Conservation (phyloP, 1,284 basidiomycete species). For the Irpex rosettiformis region DNA sequence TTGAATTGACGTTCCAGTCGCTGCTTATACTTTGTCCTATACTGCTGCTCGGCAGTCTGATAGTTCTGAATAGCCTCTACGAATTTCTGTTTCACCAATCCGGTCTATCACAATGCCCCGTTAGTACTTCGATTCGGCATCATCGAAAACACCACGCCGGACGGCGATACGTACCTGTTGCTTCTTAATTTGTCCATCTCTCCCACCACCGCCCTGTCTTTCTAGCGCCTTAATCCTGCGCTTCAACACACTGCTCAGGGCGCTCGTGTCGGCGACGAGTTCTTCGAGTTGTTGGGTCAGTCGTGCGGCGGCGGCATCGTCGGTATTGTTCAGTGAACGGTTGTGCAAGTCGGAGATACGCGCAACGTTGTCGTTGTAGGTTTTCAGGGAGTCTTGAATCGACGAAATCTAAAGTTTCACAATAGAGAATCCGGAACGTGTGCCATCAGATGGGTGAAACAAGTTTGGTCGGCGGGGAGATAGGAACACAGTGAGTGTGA, state of each 20-base stretch:
- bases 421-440: not conserved
- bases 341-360: conserved; percentile 72
- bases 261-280: conserved; percentile 76
- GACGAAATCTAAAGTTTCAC: conserved; percentile 52
- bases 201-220: conserved; percentile 64
- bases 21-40: conserved; percentile 91
- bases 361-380: conserved; percentile 68
- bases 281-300: conserved; percentile 66
- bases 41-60: conserved; percentile 91
- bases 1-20: conserved; percentile 95
- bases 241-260: conserved; percentile 72
- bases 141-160: conserved; percentile 10
- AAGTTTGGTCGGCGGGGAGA: not conserved
- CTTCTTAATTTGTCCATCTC: conserved; percentile 79
- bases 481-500: not conserved
- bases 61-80: conserved; percentile 84
- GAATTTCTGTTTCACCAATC: conserved; percentile 77
- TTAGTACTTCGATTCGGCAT: not conserved
- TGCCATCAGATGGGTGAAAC: not conserved
- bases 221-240: conserved; percentile 78
- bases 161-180: conserved; percentile 57
- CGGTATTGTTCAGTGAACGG: conserved; percentile 75
- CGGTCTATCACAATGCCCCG: conserved; percentile 44
- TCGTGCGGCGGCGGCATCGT: conserved; percentile 62
- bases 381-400: conserved; percentile 67